Base-by-base conservation (phyloP, 768 basidiomycete genomes). In the Auriscalpium orientale region DNA sequence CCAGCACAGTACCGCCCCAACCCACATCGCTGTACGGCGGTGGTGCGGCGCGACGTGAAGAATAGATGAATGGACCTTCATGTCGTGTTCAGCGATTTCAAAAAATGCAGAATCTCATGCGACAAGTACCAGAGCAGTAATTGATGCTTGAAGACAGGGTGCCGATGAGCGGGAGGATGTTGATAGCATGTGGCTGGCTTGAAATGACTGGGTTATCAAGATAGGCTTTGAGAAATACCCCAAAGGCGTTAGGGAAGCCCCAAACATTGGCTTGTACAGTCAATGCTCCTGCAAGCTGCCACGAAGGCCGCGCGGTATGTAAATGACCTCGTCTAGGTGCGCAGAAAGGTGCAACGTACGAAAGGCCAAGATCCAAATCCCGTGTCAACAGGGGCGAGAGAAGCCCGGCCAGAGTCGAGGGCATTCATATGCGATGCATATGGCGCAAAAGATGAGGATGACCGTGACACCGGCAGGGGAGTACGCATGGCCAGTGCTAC, bases 91-190 rank as follows among this genome's bases (percentile, higher is more conserved):
- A 33, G 16, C 15, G 33, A 28, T 16, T 8, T 9, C 10, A 46
- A 37, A 5, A 55, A 28, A 28, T 7, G 5, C 21, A 7, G 18
- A 21, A 16, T 22, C 7, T 11, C 28, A 34, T 9, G 33, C 11
- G 9, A 5, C 28, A 3, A 0, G 20, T 52, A 66, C 69, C 66
- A 21, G 68, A 64, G 46, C 67, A 70, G 54, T 69, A 71, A 16
- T 69, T 70, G 33, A 70, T 63, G 1, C 70, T 69, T 35, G 67
- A 62, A 1, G 66, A 62, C 3, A 68, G 55, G 1, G 64, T 66
- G 15, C 70, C 70, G 46, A 68, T 63, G 12, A 71, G 56, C 1
- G 70, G 70, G 16, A 71, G 62, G 16, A 69, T 58, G 4, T 57
- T 53, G 9, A 57, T 28, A 13, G 70, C 68, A 34, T 57, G 56